Conservation (phyloP, 2,329 filamentous ascomycete species). For the Claviceps pazoutovae region DNA sequence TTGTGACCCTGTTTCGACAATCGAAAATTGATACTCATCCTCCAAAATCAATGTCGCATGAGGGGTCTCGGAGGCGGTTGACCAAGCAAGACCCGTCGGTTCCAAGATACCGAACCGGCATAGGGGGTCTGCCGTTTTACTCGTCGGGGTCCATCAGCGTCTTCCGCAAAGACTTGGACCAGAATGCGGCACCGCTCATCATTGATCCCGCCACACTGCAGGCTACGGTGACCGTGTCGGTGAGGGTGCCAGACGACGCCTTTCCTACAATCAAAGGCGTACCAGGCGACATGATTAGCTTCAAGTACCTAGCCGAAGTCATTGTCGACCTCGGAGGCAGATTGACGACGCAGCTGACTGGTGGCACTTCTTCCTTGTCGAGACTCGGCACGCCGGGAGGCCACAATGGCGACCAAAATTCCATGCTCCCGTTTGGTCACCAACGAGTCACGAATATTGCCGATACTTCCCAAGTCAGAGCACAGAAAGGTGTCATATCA, state of each 20-base stretch:
- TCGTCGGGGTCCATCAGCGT: slow-evolving; percentile 77
- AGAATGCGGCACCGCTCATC: slow-evolving; percentile 77
- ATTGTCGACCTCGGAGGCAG: slow-evolving; percentile 86
- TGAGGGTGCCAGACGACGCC: slow-evolving; percentile 76
- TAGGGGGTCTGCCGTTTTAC: slow-evolving; percentile 74
- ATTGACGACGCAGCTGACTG: slow-evolving; percentile 57
- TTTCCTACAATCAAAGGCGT: slow-evolving; percentile 87
- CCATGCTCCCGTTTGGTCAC: slow-evolving; percentile 15
- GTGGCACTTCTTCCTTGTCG: slow-evolving; percentile 36
- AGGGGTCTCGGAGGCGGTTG: slow-evolving; percentile 45
- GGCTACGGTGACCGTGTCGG: slow-evolving; percentile 65
- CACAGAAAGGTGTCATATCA: slow-evolving; percentile 84
- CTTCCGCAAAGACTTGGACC: slow-evolving; percentile 90
- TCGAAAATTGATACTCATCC: slow-evolving; percentile 74
- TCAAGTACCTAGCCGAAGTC: slow-evolving; percentile 87
- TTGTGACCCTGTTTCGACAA: slow-evolving; percentile 83
- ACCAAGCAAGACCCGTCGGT: slow-evolving; percentile 68
- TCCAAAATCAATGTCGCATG: slow-evolving; percentile 33
- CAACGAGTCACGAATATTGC: slow-evolving; percentile 49
- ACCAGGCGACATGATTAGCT: slow-evolving; percentile 86
- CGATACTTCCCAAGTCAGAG: slow-evolving; percentile 72
- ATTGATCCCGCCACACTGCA: slow-evolving; percentile 69
- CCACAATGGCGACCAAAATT: slow-evolving; percentile 14
- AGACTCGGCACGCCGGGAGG: slow-evolving; percentile 23
- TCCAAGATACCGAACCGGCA: slow-evolving; percentile 72